A percentile compares a stretch with the other conserved stretches of the same genome.
These are phyloP conservation scores for Catharanthus roseus DNA, from an alignment of 257 asterid genomes.

Conservation along the genomic window DNA sequence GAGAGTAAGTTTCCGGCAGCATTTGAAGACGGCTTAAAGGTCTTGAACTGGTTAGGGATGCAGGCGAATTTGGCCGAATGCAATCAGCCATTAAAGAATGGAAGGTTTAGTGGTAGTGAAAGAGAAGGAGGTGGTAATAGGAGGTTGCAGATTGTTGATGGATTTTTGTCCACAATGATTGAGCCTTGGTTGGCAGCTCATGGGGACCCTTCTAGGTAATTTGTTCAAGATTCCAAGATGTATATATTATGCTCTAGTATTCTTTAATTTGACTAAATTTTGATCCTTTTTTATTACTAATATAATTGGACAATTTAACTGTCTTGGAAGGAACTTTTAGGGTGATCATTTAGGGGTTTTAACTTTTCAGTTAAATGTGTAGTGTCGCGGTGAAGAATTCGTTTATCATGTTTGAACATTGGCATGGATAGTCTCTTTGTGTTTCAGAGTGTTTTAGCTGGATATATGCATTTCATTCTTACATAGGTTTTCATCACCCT, in stretches of 20 bases:
- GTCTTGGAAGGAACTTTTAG: not conserved
- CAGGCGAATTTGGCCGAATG: constrained; percentile 78
- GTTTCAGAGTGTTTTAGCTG: not conserved
- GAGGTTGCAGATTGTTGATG: constrained; percentile 73
- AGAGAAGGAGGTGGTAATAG: constrained; percentile 42
- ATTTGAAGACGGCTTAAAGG: constrained; percentile 77
- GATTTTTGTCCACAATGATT: constrained; percentile 54
- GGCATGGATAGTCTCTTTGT: not conserved
- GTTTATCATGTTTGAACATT: not conserved
- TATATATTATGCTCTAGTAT: not conserved
- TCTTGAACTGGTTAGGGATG: constrained; percentile 68
- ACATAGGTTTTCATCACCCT: not conserved
- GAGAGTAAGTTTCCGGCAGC: constrained; percentile 85
- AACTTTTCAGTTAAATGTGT: not conserved
- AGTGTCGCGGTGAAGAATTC: not conserved
- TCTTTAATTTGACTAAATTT: not conserved
- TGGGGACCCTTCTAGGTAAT: constrained; percentile 73
- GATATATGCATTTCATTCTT: not conserved
- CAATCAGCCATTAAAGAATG: constrained; percentile 31
- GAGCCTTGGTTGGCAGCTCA: constrained; percentile 97
- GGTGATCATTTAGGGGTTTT: no score
- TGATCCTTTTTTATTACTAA: not conserved
- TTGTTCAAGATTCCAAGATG: not conserved
- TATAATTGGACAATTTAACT: not conserved
- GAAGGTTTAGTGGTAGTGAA: constrained; percentile 25